Evolutionary conservation across 1,139 yeast genomes (phyloP).

Genomic region (Taphrina pruni): DNA sequence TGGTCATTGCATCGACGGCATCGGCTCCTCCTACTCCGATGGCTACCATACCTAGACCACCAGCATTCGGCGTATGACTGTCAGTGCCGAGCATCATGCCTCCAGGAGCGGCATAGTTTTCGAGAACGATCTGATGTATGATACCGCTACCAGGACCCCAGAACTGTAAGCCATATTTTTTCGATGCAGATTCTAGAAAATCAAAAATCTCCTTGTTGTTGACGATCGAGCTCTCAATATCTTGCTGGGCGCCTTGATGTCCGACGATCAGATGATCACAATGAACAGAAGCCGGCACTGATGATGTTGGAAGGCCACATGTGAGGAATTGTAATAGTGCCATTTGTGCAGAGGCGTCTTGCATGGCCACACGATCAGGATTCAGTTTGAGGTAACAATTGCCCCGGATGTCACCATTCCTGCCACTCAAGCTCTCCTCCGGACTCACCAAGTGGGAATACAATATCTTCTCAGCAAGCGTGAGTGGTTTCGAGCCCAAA

Average conservation of each 20-base stretch:
- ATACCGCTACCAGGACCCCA: conserved; percentile 99
- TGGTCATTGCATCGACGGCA: conserved; percentile 95
- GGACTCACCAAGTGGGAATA: conserved; percentile 90
- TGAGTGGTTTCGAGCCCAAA: conserved; percentile 67
- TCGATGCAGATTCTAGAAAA: conserved; percentile 86
- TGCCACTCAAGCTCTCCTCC: conserved; percentile 69
- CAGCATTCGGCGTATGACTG: conserved; percentile 97
- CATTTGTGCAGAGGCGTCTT: conserved; percentile 98
- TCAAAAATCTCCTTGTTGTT: conserved; percentile 93
- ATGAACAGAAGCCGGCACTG: conserved; percentile 93
- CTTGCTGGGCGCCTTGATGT: conserved; percentile 83
- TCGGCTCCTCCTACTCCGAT: conserved; percentile 99
- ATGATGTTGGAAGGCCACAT: conserved; percentile 82
- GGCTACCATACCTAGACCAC: conserved; percentile 96
- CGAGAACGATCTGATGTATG: conserved; percentile 94
- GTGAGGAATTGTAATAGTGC: conserved; percentile 97
- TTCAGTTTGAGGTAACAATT: conserved; percentile 80
- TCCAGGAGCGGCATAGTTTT: conserved; percentile 95
- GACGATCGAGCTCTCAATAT: conserved; percentile 73
- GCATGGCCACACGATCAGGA: conserved; percentile 99
- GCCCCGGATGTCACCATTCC: conserved; percentile 72
- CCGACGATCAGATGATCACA: conserved; percentile 98
- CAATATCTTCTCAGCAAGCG: conserved; percentile 89
- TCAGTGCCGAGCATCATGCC: conserved; percentile 99
- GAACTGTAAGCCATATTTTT: conserved; percentile 91